Evolutionary conservation across 345 rosid genomes (phyloP).

Genomic region (Eutrema japonicum): DNA sequence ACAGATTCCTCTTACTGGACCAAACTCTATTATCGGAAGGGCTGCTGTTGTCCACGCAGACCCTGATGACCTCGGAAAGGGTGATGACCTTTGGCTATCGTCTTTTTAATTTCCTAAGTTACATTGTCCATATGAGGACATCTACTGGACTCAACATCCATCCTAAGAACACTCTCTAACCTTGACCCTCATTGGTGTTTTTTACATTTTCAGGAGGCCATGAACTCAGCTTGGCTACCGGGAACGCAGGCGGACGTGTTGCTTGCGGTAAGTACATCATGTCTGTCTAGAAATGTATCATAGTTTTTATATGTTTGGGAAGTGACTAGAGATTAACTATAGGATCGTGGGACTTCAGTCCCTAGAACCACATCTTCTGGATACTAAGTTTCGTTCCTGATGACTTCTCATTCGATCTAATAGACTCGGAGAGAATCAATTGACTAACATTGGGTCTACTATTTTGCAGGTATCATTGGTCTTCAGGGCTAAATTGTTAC

Average conservation of each 20-base stretch:
- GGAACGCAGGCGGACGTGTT: conserved; percentile 91
- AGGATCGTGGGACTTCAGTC: conserved; percentile 5
- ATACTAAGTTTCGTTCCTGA: not conserved
- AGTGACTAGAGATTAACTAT: conserved; percentile 13
- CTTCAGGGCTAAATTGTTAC: conserved; percentile 43
- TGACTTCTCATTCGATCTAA: not conserved
- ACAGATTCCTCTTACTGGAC: conserved; percentile 86
- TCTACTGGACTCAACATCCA: too few relatives aligned
- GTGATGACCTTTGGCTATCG: conserved; percentile 46
- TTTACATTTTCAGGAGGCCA: conserved; percentile 72
- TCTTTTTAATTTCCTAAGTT: too few relatives aligned
- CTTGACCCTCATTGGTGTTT: conserved; percentile 8
- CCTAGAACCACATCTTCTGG: not conserved
- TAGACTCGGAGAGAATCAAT: not conserved
- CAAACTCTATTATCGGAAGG: conserved; percentile 83
- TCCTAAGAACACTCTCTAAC: too few relatives aligned
- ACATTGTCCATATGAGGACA: not conserved
- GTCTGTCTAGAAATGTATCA: not conserved
- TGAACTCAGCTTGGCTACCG: conserved; percentile 86
- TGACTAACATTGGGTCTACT: conserved; percentile 13
- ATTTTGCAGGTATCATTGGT: conserved; percentile 45
- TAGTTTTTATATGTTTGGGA: conserved; percentile 1
- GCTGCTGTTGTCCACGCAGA: conserved; percentile 91
- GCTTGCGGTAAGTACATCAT: conserved; percentile 70
- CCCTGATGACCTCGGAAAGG: conserved; percentile 98